Conservation (phyloP, 2,329 filamentous ascomycete species). For the Catunica adiposa region DNA sequence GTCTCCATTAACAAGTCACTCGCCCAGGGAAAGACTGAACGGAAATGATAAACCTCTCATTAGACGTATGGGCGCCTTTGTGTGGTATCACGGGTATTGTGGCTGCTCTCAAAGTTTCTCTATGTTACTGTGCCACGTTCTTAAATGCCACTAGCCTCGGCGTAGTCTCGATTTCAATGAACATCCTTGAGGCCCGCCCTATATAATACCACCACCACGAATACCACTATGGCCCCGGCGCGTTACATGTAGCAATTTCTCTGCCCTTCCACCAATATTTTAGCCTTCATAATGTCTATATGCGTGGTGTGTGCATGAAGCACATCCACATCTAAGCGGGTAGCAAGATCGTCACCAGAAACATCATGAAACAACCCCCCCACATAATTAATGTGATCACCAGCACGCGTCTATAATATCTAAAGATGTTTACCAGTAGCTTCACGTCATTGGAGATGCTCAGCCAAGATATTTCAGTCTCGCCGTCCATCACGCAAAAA, state of each 20-base stretch:
- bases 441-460: too few relatives aligned
- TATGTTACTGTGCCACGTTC: neutral
- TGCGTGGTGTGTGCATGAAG: neutral
- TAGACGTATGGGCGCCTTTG: too few relatives aligned
- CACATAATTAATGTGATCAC: neutral
- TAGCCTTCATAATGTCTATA: neutral
- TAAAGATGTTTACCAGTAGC: too few relatives aligned
- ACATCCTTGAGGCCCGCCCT: neutral
- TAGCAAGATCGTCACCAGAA: neutral
- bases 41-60: too few relatives aligned
- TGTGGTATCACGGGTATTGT: too few relatives aligned
- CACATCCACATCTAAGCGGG: neutral
- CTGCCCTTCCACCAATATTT: neutral
- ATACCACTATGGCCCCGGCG: neutral
- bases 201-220: neutral
- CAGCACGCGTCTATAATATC: too few relatives aligned
- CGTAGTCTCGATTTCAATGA: neutral
- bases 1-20: too few relatives aligned
- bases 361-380: neutral
- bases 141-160: neutral
- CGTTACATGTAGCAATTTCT: neutral
- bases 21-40: too few relatives aligned
- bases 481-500: neutral
- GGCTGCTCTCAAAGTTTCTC: too few relatives aligned
- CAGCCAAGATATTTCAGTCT: neutral